Percentiles rank a stretch among this genome's conserved stretches.
Evolutionary conservation across 73 alveolate species (phyloP).

Genomic region (Paramecium primaurelia): DNA sequence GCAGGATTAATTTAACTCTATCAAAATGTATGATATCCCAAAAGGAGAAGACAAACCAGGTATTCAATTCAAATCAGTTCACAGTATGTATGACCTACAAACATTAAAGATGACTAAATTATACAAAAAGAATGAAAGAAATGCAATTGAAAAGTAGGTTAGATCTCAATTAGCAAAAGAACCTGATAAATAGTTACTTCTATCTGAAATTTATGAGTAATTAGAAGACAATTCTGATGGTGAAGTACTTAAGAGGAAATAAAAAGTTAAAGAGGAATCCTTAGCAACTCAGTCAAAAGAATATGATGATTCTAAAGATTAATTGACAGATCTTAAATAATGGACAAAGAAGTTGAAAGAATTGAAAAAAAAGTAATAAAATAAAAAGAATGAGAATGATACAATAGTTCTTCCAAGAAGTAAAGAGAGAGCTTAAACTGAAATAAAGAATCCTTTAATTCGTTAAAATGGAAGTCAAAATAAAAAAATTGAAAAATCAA

Average conservation of each 20-base stretch:
- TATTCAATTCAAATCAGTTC: background rate
- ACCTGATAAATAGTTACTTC: background rate
- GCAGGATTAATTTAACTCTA: conserved; percentile 1
- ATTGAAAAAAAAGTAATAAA: background rate
- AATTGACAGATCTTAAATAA: background rate
- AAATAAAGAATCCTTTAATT: background rate
- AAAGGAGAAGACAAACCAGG: conserved; percentile 17
- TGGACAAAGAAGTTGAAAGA: conserved; percentile 27
- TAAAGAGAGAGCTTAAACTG: background rate
- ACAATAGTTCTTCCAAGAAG: background rate
- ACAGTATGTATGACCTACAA: conserved; percentile 31
- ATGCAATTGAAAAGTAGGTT: background rate
- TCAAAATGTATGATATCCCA: conserved; percentile 1
- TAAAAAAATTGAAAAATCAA: background rate
- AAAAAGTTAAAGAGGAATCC: background rate
- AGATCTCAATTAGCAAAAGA: background rate
- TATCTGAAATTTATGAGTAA: conserved; percentile 6
- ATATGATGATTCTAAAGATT: background rate
- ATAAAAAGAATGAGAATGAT: background rate
- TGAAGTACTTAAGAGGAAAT: background rate
- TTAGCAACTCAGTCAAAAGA: background rate
- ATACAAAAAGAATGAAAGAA: background rate
- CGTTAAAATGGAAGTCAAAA: background rate
- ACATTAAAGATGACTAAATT: background rate
- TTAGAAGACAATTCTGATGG: conserved; percentile 32